Conservation (phyloP, 768 basidiomycete genomes). For the Tubosaeta sp. region DNA sequence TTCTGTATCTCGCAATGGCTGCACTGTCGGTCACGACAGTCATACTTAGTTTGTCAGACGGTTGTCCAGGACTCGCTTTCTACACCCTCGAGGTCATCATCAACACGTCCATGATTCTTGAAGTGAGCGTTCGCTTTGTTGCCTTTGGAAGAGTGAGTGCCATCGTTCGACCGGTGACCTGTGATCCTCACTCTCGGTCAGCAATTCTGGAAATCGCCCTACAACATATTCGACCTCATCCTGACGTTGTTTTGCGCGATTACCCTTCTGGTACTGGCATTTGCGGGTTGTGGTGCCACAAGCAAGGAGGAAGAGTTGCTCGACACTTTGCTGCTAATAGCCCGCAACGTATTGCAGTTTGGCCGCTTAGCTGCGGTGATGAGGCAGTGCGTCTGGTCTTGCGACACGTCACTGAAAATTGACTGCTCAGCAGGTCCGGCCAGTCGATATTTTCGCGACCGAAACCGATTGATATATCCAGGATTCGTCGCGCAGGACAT, state of each 20-base stretch:
- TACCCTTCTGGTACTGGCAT: conserved; percentile 83
- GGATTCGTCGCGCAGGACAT: conserved; percentile 62
- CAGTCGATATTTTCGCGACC: conserved; percentile 86
- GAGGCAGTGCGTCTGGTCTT: conserved; percentile 66
- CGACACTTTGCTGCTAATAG: conserved; percentile 88
- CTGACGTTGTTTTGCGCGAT: conserved; percentile 87
- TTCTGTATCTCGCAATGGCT: conserved; percentile 87
- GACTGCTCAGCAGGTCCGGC: conserved; percentile 55
- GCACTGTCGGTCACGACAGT: conserved; percentile 83
- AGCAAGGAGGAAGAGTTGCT: conserved; percentile 93
- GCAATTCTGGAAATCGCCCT: conserved; percentile 97
- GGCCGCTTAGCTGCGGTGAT: conserved; percentile 88
- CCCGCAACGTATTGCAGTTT: conserved; percentile 90
- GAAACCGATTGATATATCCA: conserved; percentile 79
- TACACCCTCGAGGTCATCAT: conserved; percentile 87
- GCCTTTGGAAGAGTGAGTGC: conserved; percentile 85
- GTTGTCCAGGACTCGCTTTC: conserved; percentile 84
- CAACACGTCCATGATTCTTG: conserved; percentile 88
- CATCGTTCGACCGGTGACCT: neutral
- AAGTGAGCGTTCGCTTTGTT: conserved; percentile 87
- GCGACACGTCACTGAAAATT: conserved; percentile 1
- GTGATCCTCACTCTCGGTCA: conserved; percentile 28
- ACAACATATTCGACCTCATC: conserved; percentile 85
- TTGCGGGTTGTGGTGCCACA: conserved; percentile 75
- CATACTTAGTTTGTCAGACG: conserved; percentile 74